Percentiles rank a stretch among this genome's conserved stretches.
These are phyloP conservation scores for Seiridium cupressi DNA, from an alignment of 2,329 filamentous ascomycete genomes.

Conservation along the genomic window DNA sequence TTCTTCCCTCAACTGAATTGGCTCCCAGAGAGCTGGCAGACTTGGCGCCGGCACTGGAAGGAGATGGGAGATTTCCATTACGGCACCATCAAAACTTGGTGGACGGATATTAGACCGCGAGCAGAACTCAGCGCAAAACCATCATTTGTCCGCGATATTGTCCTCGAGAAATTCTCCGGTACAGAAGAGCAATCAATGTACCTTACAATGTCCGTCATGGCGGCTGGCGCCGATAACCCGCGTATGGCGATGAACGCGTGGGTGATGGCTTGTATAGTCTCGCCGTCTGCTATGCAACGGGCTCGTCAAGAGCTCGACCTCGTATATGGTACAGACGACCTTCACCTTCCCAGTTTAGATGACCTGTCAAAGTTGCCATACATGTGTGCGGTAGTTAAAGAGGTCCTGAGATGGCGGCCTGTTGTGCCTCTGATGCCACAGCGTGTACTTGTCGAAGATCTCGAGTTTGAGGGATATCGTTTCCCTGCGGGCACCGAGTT, in stretches of 20 bases:
- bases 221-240: constrained; percentile 42
- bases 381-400: constrained; percentile 52
- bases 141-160: constrained; percentile 24
- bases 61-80: neutral
- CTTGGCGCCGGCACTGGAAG: neutral
- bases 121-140: neutral
- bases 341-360: constrained; percentile 41
- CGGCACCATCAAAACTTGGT: neutral
- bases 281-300: constrained; percentile 28
- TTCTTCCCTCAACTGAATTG: constrained; percentile 33
- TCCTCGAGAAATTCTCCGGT: constrained; percentile 29
- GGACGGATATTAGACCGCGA: neutral
- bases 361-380: constrained; percentile 47
- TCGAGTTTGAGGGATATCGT: constrained; percentile 43
- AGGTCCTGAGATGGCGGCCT: constrained; percentile 53
- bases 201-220: constrained; percentile 31
- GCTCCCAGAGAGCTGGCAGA: constrained; percentile 24
- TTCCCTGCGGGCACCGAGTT: constrained; percentile 43
- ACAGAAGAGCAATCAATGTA: constrained; percentile 37
- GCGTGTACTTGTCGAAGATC: constrained; percentile 37
- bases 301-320: neutral
- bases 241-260: constrained; percentile 32
- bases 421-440: constrained; percentile 20
- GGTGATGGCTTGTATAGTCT: constrained; percentile 25
- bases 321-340: neutral